Conservation (phyloP, 2,329 filamentous ascomycete genomes). For the Colletotrichum karsti region DNA sequence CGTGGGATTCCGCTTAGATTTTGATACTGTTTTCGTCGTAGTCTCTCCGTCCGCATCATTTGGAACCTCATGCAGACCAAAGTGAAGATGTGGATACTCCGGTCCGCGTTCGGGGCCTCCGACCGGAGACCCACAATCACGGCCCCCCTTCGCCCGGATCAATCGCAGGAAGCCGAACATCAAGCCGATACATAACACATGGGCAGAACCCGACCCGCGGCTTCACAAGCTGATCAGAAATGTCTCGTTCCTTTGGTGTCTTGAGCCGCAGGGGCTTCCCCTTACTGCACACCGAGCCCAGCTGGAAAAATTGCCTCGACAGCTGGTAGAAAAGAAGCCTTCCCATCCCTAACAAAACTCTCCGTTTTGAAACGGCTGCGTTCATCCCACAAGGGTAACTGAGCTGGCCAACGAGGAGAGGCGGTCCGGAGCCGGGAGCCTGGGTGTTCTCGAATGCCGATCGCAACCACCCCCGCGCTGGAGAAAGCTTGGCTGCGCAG, state of each 20-base stretch:
- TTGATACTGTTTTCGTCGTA: too few relatives aligned
- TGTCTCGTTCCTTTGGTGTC: background rate
- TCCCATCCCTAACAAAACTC: background rate
- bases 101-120: background rate
- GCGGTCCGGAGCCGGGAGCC: background rate
- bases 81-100: too few relatives aligned
- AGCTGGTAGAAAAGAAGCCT: background rate
- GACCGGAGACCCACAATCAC: background rate
- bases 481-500: background rate
- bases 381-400: background rate
- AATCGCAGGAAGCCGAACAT: background rate
- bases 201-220: background rate
- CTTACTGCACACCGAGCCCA: fast-evolving
- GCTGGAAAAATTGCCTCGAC: background rate
- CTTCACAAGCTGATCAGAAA: background rate
- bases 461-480: background rate
- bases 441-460: background rate
- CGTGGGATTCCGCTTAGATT: too few relatives aligned
- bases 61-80: too few relatives aligned
- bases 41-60: background rate
- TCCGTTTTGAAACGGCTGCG: background rate
- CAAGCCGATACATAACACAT: too few relatives aligned
- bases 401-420: background rate
- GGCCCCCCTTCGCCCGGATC: background rate
- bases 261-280: background rate